Percentiles rank a stretch among this genome's conserved stretches.
phyloP scores from a whole-genome alignment of 2,329 filamentous ascomycete species.

The Ophiostoma novo-ulmi region DNA sequence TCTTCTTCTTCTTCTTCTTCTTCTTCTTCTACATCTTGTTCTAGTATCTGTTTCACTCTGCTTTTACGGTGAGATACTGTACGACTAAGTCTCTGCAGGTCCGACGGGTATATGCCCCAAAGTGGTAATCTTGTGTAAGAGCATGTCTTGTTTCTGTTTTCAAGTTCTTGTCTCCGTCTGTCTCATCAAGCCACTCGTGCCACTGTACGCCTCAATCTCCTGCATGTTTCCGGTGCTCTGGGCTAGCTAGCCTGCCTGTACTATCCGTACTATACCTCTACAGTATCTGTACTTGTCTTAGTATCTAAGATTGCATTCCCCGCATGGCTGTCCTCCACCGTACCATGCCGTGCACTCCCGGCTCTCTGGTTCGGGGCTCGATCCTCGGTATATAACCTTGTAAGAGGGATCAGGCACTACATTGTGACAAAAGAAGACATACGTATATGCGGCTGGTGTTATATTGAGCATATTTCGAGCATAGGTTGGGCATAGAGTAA shows the following conservation, averaged over 20 bases:
- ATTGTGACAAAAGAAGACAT: neutral
- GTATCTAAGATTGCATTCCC: neutral
- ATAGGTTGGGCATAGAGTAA: neutral
- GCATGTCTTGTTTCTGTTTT: neutral
- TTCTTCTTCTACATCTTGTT: too few species aligned
- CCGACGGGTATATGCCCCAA: neutral
- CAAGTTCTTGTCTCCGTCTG: neutral
- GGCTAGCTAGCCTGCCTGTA: too few species aligned
- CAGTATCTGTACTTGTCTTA: too few species aligned
- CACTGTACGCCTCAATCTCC: too few species aligned
- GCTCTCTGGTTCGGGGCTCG: neutral
- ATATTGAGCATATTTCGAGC: too few species aligned
- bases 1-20: too few species aligned
- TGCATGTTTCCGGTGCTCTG: too few species aligned
- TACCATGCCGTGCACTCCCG: neutral
- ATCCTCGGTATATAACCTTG: neutral
- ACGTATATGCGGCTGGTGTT: too few species aligned
- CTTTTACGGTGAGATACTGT: neutral
- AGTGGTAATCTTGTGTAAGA: neutral
- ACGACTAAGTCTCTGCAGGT: neutral
- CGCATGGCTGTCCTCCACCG: neutral
- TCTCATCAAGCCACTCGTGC: neutral
- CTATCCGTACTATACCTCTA: too few species aligned
- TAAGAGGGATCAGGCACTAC: slow-evolving; percentile 7
- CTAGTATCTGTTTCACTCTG: too few species aligned